Base-by-base conservation (phyloP, 2,329 filamentous ascomycete genomes). In the Sarocladiaceae sp. region DNA sequence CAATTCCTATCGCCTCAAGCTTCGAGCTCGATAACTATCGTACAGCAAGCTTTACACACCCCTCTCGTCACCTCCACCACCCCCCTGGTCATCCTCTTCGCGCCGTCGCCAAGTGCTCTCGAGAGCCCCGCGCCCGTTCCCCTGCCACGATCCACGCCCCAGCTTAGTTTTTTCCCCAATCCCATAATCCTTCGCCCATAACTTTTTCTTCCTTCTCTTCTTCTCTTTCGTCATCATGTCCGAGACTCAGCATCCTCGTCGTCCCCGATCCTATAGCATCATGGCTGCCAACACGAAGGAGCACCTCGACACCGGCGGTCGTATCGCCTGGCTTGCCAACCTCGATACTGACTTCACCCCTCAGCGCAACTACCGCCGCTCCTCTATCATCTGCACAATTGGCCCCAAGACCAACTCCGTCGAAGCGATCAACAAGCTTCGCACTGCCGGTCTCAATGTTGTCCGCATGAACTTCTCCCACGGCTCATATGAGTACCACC, bases 381-480 rank as follows among this genome's bases (percentile, higher is more conserved):
- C 93, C 58, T 96, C 92, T 68, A 99, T 99, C 78, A 97, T 99
- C 75, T 91, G 93, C 79, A 97, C 94, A 64, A 97, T 99, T 70
- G 94, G 94, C 57, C 94, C 94, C 69, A 99, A 97, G 86, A 99
- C 94, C 64, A 99, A 99, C 82, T 96, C 90, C 33, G 87, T 92
- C 54, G 89, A 97, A 78, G 92, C 91, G 74, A 96, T 99, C 78
- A 97, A 97, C 76, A 82, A 86, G 71, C 88, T 99, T 65, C 90
- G 93, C 71, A 82, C 80, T 67, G 87, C 87, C 60, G 94, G 94
- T 74, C 86, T 97, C 66, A 97, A 97, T 76, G 91, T 99, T 62
- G 94, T 97, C 62, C 93, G 94, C 77, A 99, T 99, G 94, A 99
- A 99, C 87, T 97, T 97, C 72, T 96, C 71, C 88, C 91, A 73